phyloP scores from a whole-genome alignment of 345 rosid species.

The Cochlearia excelsa region DNA sequence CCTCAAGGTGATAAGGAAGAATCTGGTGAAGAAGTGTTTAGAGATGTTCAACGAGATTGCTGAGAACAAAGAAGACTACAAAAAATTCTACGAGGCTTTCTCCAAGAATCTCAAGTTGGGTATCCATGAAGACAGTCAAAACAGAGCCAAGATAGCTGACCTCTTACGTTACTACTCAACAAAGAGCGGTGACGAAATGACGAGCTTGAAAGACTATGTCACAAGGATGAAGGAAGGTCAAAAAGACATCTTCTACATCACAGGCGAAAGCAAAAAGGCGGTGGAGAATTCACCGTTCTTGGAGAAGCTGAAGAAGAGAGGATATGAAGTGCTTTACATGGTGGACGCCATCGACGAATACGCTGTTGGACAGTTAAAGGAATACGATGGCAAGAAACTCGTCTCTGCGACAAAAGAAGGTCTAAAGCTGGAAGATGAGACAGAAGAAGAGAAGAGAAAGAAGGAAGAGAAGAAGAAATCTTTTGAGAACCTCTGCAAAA shows the following conservation, averaged over 20 bases:
- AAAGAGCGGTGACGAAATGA: constrained; percentile 74
- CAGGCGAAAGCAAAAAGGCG: constrained; percentile 80
- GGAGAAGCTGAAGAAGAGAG: constrained; percentile 77
- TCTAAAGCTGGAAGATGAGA: constrained; percentile 71
- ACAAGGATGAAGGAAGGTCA: constrained; percentile 93
- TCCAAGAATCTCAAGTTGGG: constrained; percentile 82
- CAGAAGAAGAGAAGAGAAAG: constrained; percentile 73
- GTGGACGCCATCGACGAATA: constrained; percentile 90
- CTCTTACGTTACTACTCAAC: constrained; percentile 76
- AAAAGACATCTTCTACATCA: constrained; percentile 33
- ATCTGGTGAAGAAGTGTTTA: constrained; percentile 81
- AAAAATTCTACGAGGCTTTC: too few relatives aligned
- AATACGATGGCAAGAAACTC: constrained; percentile 79
- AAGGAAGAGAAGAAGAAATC: constrained; percentile 72
- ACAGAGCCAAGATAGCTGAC: constrained; percentile 74
- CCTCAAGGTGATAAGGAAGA: constrained; percentile 86
- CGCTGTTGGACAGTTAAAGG: constrained; percentile 76
- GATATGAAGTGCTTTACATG: constrained; percentile 86
- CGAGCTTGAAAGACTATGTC: constrained; percentile 82
- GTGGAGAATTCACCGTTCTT: constrained; percentile 90
- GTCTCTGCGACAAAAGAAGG: constrained; percentile 88
- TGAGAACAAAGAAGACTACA: too few relatives aligned
- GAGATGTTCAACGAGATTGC: constrained; percentile 69
- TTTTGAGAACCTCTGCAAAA: constrained; percentile 75
- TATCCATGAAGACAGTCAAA: constrained; percentile 84